These are phyloP conservation scores for Diplosphaera chodatii DNA, from an alignment of 139 green algal genomes.

Conservation along the genomic window DNA sequence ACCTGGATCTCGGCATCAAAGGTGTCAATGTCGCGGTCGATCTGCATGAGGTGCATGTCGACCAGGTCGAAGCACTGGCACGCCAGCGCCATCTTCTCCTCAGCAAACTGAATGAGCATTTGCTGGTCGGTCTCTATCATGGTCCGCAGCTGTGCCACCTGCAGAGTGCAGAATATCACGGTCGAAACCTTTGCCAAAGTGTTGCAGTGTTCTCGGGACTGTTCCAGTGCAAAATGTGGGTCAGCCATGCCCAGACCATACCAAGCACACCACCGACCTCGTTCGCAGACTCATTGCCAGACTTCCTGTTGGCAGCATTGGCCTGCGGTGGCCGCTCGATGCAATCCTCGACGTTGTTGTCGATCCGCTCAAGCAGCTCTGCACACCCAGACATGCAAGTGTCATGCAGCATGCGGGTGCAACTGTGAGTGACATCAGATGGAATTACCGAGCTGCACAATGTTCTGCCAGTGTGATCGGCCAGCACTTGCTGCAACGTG, in stretches of 20 bases:
- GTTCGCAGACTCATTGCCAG: not conserved
- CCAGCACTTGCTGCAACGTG: not conserved
- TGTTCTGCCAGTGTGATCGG: no score
- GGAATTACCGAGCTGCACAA: no score
- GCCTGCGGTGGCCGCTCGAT: constrained; percentile 4
- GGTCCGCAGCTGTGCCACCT: constrained; percentile 29
- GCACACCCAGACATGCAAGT: constrained; percentile 1
- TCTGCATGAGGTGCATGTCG: constrained; percentile 46
- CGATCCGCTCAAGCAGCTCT: constrained; percentile 12
- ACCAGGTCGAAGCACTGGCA: constrained; percentile 59
- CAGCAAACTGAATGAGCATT: constrained; percentile 65
- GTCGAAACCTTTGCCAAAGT: no score
- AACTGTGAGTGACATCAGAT: no score
- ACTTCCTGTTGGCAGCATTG: not conserved
- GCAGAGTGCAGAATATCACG: not conserved
- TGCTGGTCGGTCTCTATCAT: constrained; percentile 50
- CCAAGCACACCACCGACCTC: constrained; percentile 1
- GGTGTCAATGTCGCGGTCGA: constrained; percentile 53
- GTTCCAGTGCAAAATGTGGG: no score
- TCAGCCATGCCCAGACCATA: no score
- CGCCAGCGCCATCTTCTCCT: constrained; percentile 69
- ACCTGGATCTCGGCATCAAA: constrained; percentile 43
- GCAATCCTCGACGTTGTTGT: constrained; percentile 16
- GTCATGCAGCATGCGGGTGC: no score
- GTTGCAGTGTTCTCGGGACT: no score